Conservation (phyloP, 163 green algal genomes). For the Volvox carteri region DNA sequence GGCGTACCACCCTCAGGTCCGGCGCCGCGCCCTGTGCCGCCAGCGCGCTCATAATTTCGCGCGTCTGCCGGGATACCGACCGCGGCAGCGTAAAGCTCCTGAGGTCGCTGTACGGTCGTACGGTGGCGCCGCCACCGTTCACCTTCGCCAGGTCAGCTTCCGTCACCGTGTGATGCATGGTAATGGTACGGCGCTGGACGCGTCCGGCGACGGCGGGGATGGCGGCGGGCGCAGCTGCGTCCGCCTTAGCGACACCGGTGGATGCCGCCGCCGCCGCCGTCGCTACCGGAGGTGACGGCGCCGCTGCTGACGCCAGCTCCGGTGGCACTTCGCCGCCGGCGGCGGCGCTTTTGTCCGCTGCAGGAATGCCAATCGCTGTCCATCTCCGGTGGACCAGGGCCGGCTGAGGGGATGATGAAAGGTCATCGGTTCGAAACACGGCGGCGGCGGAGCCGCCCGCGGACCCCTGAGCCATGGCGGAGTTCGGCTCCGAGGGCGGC, state of each 20-base stretch:
- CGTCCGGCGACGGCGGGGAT: not conserved
- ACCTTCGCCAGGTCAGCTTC: not conserved
- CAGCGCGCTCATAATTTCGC: constrained; percentile 8
- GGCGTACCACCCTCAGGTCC: constrained; percentile 45
- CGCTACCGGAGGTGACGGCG: not conserved
- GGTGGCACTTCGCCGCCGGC: too few relatives aligned
- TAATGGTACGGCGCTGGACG: constrained; percentile 16
- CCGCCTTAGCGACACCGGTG: not conserved
- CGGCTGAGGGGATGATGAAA: not conserved
- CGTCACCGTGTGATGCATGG: not conserved
- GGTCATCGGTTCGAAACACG: not conserved
- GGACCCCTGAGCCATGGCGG: not conserved
- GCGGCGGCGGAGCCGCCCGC: not conserved
- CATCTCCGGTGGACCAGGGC: not conserved
- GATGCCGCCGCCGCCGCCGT: not conserved
- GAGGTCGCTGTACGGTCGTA: not conserved
- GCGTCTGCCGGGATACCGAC: not conserved
- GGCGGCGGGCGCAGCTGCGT: not conserved
- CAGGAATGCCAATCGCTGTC: constrained; percentile 2
- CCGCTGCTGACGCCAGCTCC: not conserved
- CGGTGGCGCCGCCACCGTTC: not conserved
- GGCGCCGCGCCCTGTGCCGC: constrained; percentile 28
- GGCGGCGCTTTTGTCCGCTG: constrained; percentile 4
- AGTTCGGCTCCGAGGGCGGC: constrained; percentile 1
- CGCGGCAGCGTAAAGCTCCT: not conserved